A percentile compares a stretch with the other conserved stretches of the same genome.
Conservation (phyloP, 1,139 yeast genomes). For the Lodderomyces metapsilosis region DNA sequence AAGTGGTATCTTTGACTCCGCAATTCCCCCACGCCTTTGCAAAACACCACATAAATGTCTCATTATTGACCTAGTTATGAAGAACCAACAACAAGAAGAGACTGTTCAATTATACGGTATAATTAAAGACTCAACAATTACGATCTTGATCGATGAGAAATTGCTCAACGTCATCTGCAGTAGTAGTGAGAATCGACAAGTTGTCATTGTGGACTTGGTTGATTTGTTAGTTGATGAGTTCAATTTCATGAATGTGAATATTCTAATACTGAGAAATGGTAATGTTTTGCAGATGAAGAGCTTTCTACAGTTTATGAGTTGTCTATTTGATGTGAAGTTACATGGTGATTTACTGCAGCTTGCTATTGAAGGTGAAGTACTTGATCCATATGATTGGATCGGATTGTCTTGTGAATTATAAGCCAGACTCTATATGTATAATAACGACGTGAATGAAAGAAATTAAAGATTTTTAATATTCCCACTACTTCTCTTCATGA, state of each 20-base stretch:
- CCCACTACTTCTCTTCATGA: too few relatives aligned
- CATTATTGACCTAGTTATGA: slow-evolving; percentile 9
- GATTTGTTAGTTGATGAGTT: slow-evolving; percentile 13
- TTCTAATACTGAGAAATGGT: slow-evolving; percentile 8
- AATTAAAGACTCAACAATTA: slow-evolving; percentile 1
- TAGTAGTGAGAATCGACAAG: background rate
- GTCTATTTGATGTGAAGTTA: background rate
- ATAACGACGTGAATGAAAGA: slow-evolving; percentile 19
- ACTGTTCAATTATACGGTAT: slow-evolving; percentile 4
- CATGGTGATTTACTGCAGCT: slow-evolving; percentile 3
- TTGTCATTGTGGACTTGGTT: slow-evolving; percentile 7
- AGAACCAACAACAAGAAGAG: background rate
- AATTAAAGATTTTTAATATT: slow-evolving; percentile 14
- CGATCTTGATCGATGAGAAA: slow-evolving; percentile 9
- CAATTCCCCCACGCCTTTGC: slow-evolving; percentile 13
- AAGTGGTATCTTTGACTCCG: slow-evolving; percentile 22
- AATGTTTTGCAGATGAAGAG: background rate
- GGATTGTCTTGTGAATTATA: slow-evolving; percentile 11
- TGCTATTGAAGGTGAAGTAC: slow-evolving; percentile 2
- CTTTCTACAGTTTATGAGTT: slow-evolving; percentile 1
- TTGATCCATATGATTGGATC: slow-evolving; percentile 14
- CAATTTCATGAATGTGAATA: slow-evolving; percentile 8
- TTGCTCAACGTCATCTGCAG: slow-evolving; percentile 1
- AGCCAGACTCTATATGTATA: background rate
- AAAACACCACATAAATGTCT: slow-evolving; percentile 5